Evolutionary conservation across 108 stramenopile genomes (phyloP), one percentile per base, ranked within the genome.

Genomic region (Nitzschia sp.): DNA sequence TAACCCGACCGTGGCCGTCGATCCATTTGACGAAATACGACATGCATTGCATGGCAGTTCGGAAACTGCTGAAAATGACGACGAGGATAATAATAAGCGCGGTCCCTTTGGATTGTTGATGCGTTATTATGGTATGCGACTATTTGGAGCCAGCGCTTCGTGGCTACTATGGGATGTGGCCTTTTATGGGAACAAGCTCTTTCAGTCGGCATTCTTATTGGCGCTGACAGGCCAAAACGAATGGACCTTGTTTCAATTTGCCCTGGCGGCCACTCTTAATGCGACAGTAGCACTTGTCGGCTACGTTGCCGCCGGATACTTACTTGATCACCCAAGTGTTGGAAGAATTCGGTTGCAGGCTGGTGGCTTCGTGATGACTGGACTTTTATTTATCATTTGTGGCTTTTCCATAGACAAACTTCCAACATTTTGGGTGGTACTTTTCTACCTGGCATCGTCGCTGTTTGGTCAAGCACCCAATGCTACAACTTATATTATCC

Each of bases 401-500:
- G 90, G 84, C 6, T 72, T 74, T 53, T 46, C 81, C 13, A 78
- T 60, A 33, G 79, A 83, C 5, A 42, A 60, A 13, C 66, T 88
- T 17, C 73, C 80, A 8, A 70, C 82, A 6, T 33, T 42, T n/a
- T 66, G 68, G 75, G 51, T 85, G 57, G 71, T 92, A 1, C 26
- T 70, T 11, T 64, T 91, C 46, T 91, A 91, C 64, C 72, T 88
- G 46, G 73, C 68, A 29, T 76, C 77, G 36, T 81, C 84, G 18
- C 88, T 91, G 70, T 84, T 88, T 59, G 90, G 90, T 3, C 87
- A 91, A 54, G 90, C 87, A 15, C 90, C 90, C 17, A 91, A 91
- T 46, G 82, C 79, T 28, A 91, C 90, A 13, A 91, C 90, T 11
- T 90, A 87, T 70, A 45, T 83, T 53, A 79, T 86, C 51, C 86